Percentiles rank a stretch among this genome's conserved stretches.
Conservation (phyloP, 208 protist genomes). For the Leishmania lainsoni region DNA sequence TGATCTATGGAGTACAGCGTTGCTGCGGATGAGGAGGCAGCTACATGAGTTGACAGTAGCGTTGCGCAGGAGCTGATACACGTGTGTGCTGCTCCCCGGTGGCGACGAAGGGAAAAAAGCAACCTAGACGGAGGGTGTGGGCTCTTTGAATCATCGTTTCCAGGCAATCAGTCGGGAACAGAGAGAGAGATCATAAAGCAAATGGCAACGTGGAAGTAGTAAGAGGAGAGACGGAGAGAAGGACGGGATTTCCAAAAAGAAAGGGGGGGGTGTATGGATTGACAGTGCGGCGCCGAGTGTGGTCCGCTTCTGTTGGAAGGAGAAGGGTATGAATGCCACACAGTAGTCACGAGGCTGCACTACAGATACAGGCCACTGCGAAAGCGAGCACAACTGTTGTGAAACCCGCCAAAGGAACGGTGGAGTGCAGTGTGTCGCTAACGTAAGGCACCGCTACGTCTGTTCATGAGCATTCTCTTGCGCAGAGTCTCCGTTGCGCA, state of each 20-base stretch:
- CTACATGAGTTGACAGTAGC: not conserved
- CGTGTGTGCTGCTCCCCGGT: not conserved
- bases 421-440: not conserved
- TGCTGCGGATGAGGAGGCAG: not conserved
- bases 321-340: no score
- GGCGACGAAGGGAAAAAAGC: not conserved
- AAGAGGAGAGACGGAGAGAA: not conserved
- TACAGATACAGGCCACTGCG: not conserved
- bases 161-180: not conserved
- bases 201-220: no score
- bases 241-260: not conserved
- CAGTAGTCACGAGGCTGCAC: not conserved
- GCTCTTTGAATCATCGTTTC: not conserved
- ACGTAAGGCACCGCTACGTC: not conserved
- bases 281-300: not conserved
- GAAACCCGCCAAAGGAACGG: not conserved
- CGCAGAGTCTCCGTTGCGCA: not conserved
- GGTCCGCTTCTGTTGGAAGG: not conserved
- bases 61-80: not conserved
- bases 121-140: not conserved
- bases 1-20: slow-evolving; percentile 2
- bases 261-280: not conserved
- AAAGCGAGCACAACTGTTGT: not conserved
- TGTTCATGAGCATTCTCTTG: not conserved
- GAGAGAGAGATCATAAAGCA: not conserved